Evolutionary conservation across 768 basidiomycete genomes (phyloP).

Genomic region (Amanita subjunquillea): DNA sequence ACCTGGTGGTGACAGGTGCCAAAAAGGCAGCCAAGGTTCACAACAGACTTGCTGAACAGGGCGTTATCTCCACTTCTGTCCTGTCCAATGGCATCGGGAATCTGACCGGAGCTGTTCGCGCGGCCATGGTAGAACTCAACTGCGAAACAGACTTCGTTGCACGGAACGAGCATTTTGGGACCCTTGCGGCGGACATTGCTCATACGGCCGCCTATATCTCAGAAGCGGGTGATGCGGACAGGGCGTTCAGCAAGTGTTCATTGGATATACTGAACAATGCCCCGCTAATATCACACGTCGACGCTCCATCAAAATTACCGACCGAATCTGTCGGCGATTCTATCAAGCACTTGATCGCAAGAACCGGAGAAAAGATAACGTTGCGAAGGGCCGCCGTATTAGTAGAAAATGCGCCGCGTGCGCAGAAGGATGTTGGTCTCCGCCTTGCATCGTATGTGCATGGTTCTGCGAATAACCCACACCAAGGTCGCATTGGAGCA

Average conservation of each 20-base stretch:
- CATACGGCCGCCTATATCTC: constrained; percentile 72
- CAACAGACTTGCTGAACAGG: constrained; percentile 65
- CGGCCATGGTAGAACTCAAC: constrained; percentile 84
- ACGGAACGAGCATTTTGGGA: constrained; percentile 71
- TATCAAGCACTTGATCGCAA: constrained; percentile 60
- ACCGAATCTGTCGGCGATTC: constrained; percentile 46
- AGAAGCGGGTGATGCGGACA: constrained; percentile 21
- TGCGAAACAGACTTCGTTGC: constrained; percentile 98
- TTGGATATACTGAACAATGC: constrained; percentile 45
- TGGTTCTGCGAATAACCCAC: constrained; percentile 34
- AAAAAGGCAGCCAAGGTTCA: constrained; percentile 79
- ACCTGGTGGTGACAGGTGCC: constrained; percentile 60
- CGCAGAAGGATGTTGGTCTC: constrained; percentile 25
- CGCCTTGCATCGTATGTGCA: constrained; percentile 55
- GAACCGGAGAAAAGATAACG: constrained; percentile 73
- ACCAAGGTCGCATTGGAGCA: constrained; percentile 49
- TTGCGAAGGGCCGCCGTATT: constrained; percentile 49
- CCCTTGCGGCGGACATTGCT: constrained; percentile 69
- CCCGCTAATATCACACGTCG: constrained; percentile 45
- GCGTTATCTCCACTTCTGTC: constrained; percentile 68
- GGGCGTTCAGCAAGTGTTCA: constrained; percentile 37
- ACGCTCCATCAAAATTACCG: constrained; percentile 21
- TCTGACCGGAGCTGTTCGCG: constrained; percentile 45
- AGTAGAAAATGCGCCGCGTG: constrained; percentile 27
- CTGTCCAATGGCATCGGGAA: constrained; percentile 51